Evolutionary conservation across 352 stramenopile species (phyloP), one percentile per base, ranked within the genome.

Genomic region (Phytophthora aleatoria): DNA sequence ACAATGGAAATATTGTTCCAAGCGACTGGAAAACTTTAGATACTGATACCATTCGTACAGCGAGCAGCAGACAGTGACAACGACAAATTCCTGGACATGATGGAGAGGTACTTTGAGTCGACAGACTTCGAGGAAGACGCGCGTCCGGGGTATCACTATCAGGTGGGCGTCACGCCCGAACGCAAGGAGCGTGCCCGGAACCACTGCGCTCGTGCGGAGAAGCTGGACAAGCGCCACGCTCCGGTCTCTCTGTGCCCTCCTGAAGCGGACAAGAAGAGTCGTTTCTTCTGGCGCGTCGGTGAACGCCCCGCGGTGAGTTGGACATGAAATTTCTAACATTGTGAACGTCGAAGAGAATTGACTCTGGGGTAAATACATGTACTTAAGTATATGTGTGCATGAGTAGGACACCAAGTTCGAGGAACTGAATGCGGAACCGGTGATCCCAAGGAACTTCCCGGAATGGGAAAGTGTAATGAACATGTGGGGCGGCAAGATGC

Each of bases 211-310:
- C 77, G 83, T 9, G 84, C 79, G 2, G 76, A 79, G 56, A 47
- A 43, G 36, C 57, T 93, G 26, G 70, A 78, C 8, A 79, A 83
- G 60, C 76, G 82, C 41, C 61, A 96, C 59, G 74, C 65, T 31
- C 92, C 91, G 0, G 72, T 94, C 50, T 93, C 89, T 47, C 70
- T 96, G 57, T 97, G 90, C 68, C 90, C 90, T 13, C 91, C 91
- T 3, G 83, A 96, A 69, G 82, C 88, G 12, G 91, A 98, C 73
- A 92, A 94, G 67, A 98, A 98, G 77, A 97, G 92, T 74, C 87
- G 93, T 53, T 98, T 97, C 76, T 98, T 98, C 73, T 98, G 93
- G 93, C 88, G 92, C 56, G 79, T 97, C 27, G 92, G 90, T 26
- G 79, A 92, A 35, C 85, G 84, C n/a, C 87, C 86, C 5, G 41